phyloP scores from a whole-genome alignment of 306 rosid species.

The Cercis canadensis region DNA sequence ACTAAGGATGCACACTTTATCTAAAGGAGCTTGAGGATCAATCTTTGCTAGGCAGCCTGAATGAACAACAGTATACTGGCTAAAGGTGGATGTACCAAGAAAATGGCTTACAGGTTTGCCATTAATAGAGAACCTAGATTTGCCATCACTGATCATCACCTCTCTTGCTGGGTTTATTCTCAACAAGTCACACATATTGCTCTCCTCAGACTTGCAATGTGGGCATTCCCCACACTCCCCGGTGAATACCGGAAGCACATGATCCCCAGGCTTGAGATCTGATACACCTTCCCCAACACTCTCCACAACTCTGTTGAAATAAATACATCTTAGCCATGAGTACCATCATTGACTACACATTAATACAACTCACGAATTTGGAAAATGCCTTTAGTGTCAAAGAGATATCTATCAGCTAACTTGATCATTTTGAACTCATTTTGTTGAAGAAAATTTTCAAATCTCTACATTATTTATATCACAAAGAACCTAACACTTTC shows the following conservation, averaged over 20 bases:
- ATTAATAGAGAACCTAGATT: slow-evolving; percentile 51
- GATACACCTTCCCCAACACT: slow-evolving; percentile 47
- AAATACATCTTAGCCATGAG: neutral
- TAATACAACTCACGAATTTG: neutral
- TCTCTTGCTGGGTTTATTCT: slow-evolving; percentile 44
- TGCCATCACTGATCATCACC: slow-evolving; percentile 48
- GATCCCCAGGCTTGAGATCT: slow-evolving; percentile 44
- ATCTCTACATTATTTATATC: too few species aligned
- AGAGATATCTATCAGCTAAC: too few species aligned
- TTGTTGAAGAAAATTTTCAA: too few species aligned
- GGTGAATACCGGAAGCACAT: slow-evolving; percentile 51
- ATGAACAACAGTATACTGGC: slow-evolving; percentile 53
- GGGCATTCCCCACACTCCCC: slow-evolving; percentile 49
- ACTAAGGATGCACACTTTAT: slow-evolving; percentile 51
- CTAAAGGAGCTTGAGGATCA: slow-evolving; percentile 50
- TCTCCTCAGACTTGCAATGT: slow-evolving; percentile 52
- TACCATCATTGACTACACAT: too few species aligned
- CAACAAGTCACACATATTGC: slow-evolving; percentile 50
- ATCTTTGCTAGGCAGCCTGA: slow-evolving; percentile 53
- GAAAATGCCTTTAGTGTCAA: too few species aligned
- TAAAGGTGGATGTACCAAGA: slow-evolving; percentile 54
- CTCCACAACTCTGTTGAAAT: slow-evolving; percentile 41
- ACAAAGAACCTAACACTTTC: too few species aligned
- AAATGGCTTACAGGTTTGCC: slow-evolving; percentile 50
- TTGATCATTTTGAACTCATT: too few species aligned